phyloP scores from a whole-genome alignment of 495 filamentous ascomycete species.

The Podospora anserina region DNA sequence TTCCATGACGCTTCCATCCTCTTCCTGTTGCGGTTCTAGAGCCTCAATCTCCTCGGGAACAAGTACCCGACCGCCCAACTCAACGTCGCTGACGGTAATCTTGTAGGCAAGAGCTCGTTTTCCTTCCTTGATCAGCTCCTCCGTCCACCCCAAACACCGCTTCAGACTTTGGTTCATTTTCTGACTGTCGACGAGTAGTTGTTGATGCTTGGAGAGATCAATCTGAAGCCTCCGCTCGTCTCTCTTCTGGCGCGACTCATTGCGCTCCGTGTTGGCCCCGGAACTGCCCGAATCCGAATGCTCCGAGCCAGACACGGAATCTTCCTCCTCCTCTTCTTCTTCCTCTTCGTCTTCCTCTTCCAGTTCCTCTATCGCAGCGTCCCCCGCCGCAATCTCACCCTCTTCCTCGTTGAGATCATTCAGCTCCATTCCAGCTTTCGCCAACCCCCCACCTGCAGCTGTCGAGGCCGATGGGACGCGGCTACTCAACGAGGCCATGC shows the following conservation, averaged over 20 bases:
- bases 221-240: conserved; percentile 77
- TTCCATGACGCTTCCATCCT: conserved; percentile 54
- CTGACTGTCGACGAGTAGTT: conserved; percentile 80
- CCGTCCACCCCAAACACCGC: conserved; percentile 79
- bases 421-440: conserved; percentile 32
- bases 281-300: conserved; percentile 49
- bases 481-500: conserved; percentile 35
- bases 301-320: conserved; percentile 40
- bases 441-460: conserved; percentile 29
- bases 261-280: conserved; percentile 40
- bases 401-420: conserved; percentile 53
- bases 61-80: conserved; percentile 78
- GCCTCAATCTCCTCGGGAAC: conserved; percentile 42
- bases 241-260: conserved; percentile 47
- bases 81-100: conserved; percentile 72
- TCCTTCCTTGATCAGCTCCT: conserved; percentile 83
- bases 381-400: conserved; percentile 50
- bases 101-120: conserved; percentile 80
- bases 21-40: conserved; percentile 32
- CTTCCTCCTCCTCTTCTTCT: conserved; percentile 42
- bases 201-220: conserved; percentile 84
- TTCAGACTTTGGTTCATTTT: conserved; percentile 92
- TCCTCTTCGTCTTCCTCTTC: conserved; percentile 38
- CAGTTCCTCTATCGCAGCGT: conserved; percentile 34
- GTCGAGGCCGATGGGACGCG: conserved; percentile 30